Percentiles rank a stretch among this genome's conserved stretches.
Evolutionary conservation across 768 basidiomycete species (phyloP).

Genomic region (Psilocybe tampanensis): DNA sequence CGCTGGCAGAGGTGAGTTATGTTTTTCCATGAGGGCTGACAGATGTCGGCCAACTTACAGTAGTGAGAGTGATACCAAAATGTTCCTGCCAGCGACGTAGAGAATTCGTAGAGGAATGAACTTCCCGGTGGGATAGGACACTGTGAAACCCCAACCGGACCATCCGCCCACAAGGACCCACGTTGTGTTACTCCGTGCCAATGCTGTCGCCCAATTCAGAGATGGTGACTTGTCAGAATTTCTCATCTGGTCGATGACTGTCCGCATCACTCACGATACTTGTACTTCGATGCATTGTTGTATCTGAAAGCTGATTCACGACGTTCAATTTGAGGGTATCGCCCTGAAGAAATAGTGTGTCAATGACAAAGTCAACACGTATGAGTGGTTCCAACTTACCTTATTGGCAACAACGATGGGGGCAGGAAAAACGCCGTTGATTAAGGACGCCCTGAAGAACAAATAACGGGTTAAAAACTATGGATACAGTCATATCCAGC

Average conservation of each 20-base stretch:
- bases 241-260: too few species aligned
- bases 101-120: constrained; percentile 28
- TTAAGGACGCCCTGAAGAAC: constrained; percentile 22
- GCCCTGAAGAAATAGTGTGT: constrained; percentile 22
- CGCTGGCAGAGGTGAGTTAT: constrained; percentile 15
- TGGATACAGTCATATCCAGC: too few species aligned
- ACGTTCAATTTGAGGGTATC: constrained; percentile 40
- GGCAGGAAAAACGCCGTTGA: constrained; percentile 22
- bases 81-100: constrained; percentile 34
- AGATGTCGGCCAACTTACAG: constrained; percentile 10
- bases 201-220: constrained; percentile 32
- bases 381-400: constrained; percentile 3
- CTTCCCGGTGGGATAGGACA: constrained; percentile 40
- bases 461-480: too few species aligned
- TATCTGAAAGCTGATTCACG: constrained; percentile 35
- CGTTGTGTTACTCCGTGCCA: constrained; percentile 43
- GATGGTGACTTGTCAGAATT: constrained; percentile 33
- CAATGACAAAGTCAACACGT: not conserved
- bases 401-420: constrained; percentile 25
- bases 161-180: constrained; percentile 39
- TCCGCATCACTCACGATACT: constrained; percentile 20
- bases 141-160: constrained; percentile 36
- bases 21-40: not conserved
- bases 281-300: constrained; percentile 36
- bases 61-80: constrained; percentile 47